A percentile compares a stretch with the other conserved stretches of the same genome.
These are phyloP conservation scores for Amaranthus hypochondriacus DNA, from an alignment of 148 eudicot genomes.

Conservation along the genomic window DNA sequence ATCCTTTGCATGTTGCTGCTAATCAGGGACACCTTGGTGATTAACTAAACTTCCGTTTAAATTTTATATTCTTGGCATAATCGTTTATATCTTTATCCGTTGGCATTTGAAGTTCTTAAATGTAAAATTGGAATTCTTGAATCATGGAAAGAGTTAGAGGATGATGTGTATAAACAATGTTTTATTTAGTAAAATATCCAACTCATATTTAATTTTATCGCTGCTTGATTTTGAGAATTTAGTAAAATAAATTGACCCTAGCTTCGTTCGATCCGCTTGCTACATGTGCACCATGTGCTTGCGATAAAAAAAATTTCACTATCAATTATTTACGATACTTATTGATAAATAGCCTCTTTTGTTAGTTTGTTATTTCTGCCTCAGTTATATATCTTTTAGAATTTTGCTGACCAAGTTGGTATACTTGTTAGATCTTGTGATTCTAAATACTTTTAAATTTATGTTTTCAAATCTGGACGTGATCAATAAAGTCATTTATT, in stretches of 20 bases:
- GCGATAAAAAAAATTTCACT: no score
- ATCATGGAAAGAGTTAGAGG: no score
- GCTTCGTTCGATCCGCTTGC: no score
- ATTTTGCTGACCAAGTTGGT: background rate
- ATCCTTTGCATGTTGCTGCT: constrained; percentile 80
- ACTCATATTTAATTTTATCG: no score
- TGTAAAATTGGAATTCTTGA: background rate
- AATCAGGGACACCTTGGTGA: constrained; percentile 70
- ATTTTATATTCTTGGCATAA: background rate
- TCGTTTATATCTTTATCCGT: background rate
- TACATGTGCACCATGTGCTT: no score
- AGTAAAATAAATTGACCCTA: background rate
- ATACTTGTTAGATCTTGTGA: constrained; percentile 1
- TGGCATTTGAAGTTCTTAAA: background rate
- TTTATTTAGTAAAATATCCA: background rate
- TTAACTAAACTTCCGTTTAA: background rate
- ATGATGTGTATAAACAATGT: background rate
- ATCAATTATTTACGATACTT: background rate
- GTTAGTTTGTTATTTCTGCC: background rate
- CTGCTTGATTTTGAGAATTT: background rate
- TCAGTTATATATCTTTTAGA: background rate
- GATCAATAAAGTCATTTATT: constrained; percentile 9
- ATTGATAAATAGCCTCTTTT: background rate
- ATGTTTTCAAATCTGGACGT: background rate
- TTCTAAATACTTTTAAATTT: background rate